Percentiles rank a stretch among this genome's conserved stretches.
phyloP scores from a whole-genome alignment of 306 rosid genomes.

The Vicia villosa region DNA sequence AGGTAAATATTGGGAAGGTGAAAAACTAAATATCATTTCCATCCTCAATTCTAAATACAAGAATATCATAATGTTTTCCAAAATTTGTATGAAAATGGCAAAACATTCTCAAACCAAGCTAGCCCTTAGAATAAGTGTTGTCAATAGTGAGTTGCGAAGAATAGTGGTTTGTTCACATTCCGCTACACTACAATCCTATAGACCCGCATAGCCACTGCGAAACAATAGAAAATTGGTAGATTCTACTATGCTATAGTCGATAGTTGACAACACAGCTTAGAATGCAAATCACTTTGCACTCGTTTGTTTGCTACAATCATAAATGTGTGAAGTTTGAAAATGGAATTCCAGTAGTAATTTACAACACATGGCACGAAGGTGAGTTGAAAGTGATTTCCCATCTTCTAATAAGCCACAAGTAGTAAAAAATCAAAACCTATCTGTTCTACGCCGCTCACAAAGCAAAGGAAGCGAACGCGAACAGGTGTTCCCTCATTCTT shows the following conservation, averaged over 20 bases:
- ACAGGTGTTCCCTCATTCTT: no score
- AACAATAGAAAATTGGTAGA: background rate
- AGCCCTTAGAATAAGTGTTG: background rate
- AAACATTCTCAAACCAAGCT: background rate
- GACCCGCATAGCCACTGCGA: background rate
- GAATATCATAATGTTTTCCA: background rate
- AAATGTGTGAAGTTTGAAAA: background rate
- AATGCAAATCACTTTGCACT: conserved; percentile 9
- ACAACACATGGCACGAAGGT: background rate
- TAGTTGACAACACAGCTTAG: background rate
- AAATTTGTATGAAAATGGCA: background rate
- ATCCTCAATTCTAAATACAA: background rate
- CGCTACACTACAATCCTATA: no score
- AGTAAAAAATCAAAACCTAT: conserved; percentile 1
- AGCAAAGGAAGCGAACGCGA: no score
- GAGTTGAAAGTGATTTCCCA: background rate
- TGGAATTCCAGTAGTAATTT: background rate
- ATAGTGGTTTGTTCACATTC: background rate
- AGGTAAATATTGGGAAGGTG: background rate
- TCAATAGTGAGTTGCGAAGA: background rate
- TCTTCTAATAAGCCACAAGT: background rate
- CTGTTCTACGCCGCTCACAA: no score
- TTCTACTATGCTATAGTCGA: background rate
- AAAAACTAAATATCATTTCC: background rate
- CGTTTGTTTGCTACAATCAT: background rate